These are phyloP conservation scores for Aspergillus candidus DNA, from an alignment of 2,329 filamentous ascomycete species.

Conservation along the genomic window DNA sequence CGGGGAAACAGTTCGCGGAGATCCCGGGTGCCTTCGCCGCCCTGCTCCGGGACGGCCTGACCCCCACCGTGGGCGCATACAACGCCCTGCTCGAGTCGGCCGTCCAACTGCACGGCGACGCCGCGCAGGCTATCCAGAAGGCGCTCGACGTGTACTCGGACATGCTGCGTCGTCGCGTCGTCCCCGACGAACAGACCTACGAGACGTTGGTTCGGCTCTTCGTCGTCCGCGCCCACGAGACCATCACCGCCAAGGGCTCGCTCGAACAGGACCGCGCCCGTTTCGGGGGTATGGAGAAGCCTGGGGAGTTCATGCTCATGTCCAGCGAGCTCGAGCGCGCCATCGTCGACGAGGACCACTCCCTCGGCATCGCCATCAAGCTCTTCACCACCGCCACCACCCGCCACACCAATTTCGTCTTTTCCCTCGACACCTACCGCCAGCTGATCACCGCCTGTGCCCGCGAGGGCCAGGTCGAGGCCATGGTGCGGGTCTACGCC, in stretches of 20 bases:
- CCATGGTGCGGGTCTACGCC: slow-evolving; percentile 85
- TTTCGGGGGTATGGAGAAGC: slow-evolving; percentile 78
- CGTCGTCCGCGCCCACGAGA: slow-evolving; percentile 72
- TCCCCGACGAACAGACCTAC: slow-evolving; percentile 79
- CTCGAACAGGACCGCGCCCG: slow-evolving; percentile 78
- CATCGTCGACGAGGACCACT: slow-evolving; percentile 80
- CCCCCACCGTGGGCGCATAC: slow-evolving; percentile 80
- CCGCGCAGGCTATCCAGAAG: slow-evolving; percentile 80
- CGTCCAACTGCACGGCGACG: slow-evolving; percentile 71
- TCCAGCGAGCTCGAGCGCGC: slow-evolving; percentile 83
- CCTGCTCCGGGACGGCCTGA: slow-evolving; percentile 75
- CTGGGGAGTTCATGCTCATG: slow-evolving; percentile 78
- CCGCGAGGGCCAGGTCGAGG: slow-evolving; percentile 68
- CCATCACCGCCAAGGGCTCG: slow-evolving; percentile 62
- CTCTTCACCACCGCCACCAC: slow-evolving; percentile 72
- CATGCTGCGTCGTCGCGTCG: slow-evolving; percentile 81
- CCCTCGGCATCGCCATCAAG: slow-evolving; percentile 75
- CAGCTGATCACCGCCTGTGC: slow-evolving; percentile 83
- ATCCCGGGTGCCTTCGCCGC: slow-evolving; percentile 87
- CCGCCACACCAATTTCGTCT: slow-evolving; percentile 54
- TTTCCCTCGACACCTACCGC: slow-evolving; percentile 77
- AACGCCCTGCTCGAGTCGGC: slow-evolving; percentile 82
- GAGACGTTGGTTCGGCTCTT: slow-evolving; percentile 79
- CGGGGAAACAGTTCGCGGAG: slow-evolving; percentile 69
- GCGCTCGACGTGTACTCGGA: slow-evolving; percentile 92